Percentiles rank a stretch among this genome's conserved stretches.
Evolutionary conservation across 1,284 basidiomycete genomes (phyloP).

Genomic region (Rhodofomes roseus): DNA sequence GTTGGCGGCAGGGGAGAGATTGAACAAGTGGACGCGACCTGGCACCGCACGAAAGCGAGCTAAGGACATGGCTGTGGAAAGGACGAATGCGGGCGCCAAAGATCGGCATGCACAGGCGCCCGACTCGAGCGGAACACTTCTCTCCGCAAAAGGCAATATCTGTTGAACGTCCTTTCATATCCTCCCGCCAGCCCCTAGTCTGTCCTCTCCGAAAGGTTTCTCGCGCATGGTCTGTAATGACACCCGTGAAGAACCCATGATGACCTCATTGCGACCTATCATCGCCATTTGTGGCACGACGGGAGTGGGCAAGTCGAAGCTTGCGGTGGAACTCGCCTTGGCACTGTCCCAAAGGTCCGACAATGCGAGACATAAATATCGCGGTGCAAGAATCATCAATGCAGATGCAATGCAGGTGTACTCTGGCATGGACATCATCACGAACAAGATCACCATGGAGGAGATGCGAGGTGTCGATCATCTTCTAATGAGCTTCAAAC

Average conservation of each 20-base stretch:
- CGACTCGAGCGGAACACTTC: neutral
- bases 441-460: constrained; percentile 83
- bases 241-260: constrained; percentile 11
- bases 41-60: constrained; percentile 18
- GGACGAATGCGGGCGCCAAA: neutral
- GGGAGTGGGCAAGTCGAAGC: constrained; percentile 94
- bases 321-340: constrained; percentile 86
- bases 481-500: constrained; percentile 84
- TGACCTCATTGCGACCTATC: constrained; percentile 44
- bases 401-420: constrained; percentile 99
- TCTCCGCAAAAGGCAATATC: neutral
- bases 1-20: constrained; percentile 56
- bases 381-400: constrained; percentile 79
- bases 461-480: constrained; percentile 86
- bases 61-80: constrained; percentile 4
- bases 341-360: constrained; percentile 36
- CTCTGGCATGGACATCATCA: constrained; percentile 89
- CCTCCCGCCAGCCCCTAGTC: neutral
- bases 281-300: constrained; percentile 93
- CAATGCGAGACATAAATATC: constrained; percentile 39
- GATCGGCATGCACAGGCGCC: neutral
- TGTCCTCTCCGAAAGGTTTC: too few species aligned
- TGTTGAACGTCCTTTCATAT: neutral
- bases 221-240: neutral
- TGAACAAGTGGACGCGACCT: constrained; percentile 29